Evolutionary conservation across 306 rosid genomes (phyloP), one percentile per base, ranked within the genome.

Genomic region (Vigna trinervia): DNA sequence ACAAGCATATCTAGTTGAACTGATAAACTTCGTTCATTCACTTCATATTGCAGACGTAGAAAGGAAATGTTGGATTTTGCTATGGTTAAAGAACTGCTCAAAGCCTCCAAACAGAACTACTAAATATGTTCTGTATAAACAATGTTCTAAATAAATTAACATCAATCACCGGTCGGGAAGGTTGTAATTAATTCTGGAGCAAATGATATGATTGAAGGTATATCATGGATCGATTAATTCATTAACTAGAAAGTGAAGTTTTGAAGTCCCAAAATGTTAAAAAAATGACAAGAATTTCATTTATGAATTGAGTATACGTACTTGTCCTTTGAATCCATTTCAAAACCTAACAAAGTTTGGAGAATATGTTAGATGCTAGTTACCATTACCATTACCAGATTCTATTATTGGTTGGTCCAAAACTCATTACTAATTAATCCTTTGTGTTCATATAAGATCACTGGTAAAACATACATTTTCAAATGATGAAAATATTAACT

Each of bases 301-400:
- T 58, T n/a, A 15, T 20, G 6, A 34, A 13, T 30, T 58, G 45
- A 22, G 46, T 9, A 41, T 12, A 41, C 46, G 46, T 41, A 8
- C 48, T 23, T 52, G 23, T 32, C 45, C 60, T 76, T 36, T 65
- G 30, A 12, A 32, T 64, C 28, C 63, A 54, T 58, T 50, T 59
- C 50, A 79, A 63, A 43, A 53, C 34, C 28, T 10, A 3, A 58
- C 39, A 62, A 43, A 32, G 17, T 54, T 56, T 76, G 60, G 36
- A 50, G 51, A 19, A 17, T 34, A 36, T 60, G 19, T 28, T 26
- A 59, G 67, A 11, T 30, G 12, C 15, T 32, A 2, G 19, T 61
- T 61, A 14, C 22, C 11, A 11, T 43, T 43, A 59, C 67, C 15
- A 17, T 0, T 32, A 32, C 45, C 14, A 30, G 67, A 5, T 60